Evolutionary conservation across 2,329 filamentous ascomycete genomes (phyloP).

Genomic region (Claviceps monticola): DNA sequence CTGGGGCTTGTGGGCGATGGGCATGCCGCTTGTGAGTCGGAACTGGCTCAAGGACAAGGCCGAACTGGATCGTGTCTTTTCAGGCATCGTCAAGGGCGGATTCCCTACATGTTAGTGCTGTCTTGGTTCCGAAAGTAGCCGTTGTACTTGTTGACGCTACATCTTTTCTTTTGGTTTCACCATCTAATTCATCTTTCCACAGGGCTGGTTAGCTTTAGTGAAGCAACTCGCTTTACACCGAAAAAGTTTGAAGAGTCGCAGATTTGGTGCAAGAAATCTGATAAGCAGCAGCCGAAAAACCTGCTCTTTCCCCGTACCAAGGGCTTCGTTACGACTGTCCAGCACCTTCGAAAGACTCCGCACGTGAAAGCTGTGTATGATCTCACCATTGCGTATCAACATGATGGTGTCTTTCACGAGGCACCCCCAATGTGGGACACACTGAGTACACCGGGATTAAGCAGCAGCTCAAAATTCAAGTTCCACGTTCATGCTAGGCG

Average conservation of each 20-base stretch:
- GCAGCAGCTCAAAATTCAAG: slow-evolving; percentile 23
- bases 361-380: slow-evolving; percentile 43
- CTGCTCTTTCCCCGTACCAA: slow-evolving; percentile 46
- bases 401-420: slow-evolving; percentile 26
- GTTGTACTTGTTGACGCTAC: neutral
- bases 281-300: slow-evolving; percentile 38
- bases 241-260: slow-evolving; percentile 37
- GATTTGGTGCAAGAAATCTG: slow-evolving; percentile 36
- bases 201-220: slow-evolving; percentile 53
- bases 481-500: slow-evolving; percentile 37
- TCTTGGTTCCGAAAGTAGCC: neutral
- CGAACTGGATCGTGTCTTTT: slow-evolving; percentile 44
- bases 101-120: slow-evolving; percentile 43
- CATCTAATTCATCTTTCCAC: neutral
- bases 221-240: slow-evolving; percentile 45
- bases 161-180: neutral
- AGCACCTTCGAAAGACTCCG: slow-evolving; percentile 35
- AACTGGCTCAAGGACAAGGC: slow-evolving; percentile 42
- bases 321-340: slow-evolving; percentile 45
- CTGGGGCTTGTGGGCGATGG: slow-evolving; percentile 51
- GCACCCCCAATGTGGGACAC: slow-evolving; percentile 41
- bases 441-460: slow-evolving; percentile 27
- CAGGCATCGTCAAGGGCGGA: slow-evolving; percentile 33
- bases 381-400: slow-evolving; percentile 39
- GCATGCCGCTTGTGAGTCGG: slow-evolving; percentile 48